Evolutionary conservation across 2,329 filamentous ascomycete species (phyloP).

Genomic region (Phialophora tarda): DNA sequence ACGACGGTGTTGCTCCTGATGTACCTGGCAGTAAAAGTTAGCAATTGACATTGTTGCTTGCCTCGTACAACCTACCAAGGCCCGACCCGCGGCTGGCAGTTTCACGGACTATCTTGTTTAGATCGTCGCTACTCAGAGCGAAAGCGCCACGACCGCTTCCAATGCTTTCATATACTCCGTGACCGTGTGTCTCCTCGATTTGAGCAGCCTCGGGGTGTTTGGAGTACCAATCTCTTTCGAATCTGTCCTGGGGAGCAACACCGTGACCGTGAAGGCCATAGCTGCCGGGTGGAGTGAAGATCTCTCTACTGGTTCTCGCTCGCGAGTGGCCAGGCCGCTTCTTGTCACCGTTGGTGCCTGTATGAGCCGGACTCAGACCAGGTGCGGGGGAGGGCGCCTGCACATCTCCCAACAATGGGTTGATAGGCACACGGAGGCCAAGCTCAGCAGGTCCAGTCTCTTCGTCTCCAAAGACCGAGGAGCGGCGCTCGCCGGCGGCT

Average conservation of each 20-base stretch:
- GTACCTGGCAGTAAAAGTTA: slow-evolving; percentile 60
- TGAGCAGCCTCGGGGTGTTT: slow-evolving; percentile 82
- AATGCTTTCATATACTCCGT: slow-evolving; percentile 66
- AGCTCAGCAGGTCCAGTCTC: slow-evolving; percentile 92
- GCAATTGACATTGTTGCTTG: slow-evolving; percentile 7
- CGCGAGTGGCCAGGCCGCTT: slow-evolving; percentile 67
- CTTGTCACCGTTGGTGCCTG: slow-evolving; percentile 43
- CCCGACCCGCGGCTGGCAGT: slow-evolving; percentile 61
- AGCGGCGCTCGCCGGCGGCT: slow-evolving; percentile 57
- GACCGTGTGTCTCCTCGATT: slow-evolving; percentile 67
- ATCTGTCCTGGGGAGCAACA: slow-evolving; percentile 73
- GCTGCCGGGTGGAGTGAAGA: slow-evolving; percentile 80
- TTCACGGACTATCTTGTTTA: slow-evolving; percentile 86
- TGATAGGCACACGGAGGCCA: slow-evolving; percentile 91
- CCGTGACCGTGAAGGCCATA: slow-evolving; percentile 93
- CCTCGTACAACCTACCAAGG: slow-evolving; percentile 53
- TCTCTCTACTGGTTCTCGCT: slow-evolving; percentile 72
- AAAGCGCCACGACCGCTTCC: slow-evolving; percentile 71
- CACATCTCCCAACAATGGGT: slow-evolving; percentile 88
- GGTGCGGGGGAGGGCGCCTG: slow-evolving; percentile 88
- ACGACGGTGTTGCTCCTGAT: slow-evolving; percentile 67
- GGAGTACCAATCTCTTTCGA: slow-evolving; percentile 89
- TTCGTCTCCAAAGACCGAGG: slow-evolving; percentile 67
- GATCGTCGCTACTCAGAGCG: slow-evolving; percentile 84
- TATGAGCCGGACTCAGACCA: slow-evolving; percentile 44